These are phyloP conservation scores for Lotus japonicus DNA, from an alignment of 306 rosid genomes.

Conservation along the genomic window DNA sequence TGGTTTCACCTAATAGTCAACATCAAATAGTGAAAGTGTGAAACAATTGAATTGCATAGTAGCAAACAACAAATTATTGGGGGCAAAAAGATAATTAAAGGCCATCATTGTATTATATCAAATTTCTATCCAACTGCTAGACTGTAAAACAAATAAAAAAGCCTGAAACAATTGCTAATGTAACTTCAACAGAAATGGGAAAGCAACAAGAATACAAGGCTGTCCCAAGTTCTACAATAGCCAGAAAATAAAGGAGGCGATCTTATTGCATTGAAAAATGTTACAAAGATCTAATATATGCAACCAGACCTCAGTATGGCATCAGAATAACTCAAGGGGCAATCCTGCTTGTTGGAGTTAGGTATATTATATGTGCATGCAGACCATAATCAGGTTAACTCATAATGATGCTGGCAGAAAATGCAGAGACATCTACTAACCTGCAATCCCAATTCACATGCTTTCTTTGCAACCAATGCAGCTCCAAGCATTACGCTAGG, in stretches of 20 bases:
- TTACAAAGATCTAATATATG: not conserved
- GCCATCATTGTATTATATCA: not conserved
- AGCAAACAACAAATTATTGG: not conserved
- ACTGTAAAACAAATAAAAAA: not conserved
- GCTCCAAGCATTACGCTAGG: conserved; percentile 99
- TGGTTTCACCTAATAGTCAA: conserved; percentile 70
- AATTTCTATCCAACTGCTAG: not conserved
- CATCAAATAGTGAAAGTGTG: conserved; percentile 3
- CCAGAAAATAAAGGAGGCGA: conserved; percentile 1
- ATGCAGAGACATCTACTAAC: conserved; percentile 39
- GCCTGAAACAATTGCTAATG: not conserved
- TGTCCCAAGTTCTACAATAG: not conserved
- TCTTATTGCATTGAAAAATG: not conserved
- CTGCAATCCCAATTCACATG: conserved; percentile 94
- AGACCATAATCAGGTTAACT: conserved; percentile 12
- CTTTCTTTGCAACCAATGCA: conserved; percentile 98
- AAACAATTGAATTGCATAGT: conserved; percentile 18
- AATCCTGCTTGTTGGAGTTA: not conserved
- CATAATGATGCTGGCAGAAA: conserved; percentile 2
- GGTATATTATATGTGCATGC: not conserved
- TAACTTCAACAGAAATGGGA: conserved; percentile 1
- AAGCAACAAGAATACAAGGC: not conserved
- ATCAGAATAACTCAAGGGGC: not conserved
- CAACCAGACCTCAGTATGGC: conserved; percentile 10
- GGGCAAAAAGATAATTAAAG: not conserved